Base-by-base conservation (phyloP, 345 rosid genomes). In the Ceriops zippeliana region DNA sequence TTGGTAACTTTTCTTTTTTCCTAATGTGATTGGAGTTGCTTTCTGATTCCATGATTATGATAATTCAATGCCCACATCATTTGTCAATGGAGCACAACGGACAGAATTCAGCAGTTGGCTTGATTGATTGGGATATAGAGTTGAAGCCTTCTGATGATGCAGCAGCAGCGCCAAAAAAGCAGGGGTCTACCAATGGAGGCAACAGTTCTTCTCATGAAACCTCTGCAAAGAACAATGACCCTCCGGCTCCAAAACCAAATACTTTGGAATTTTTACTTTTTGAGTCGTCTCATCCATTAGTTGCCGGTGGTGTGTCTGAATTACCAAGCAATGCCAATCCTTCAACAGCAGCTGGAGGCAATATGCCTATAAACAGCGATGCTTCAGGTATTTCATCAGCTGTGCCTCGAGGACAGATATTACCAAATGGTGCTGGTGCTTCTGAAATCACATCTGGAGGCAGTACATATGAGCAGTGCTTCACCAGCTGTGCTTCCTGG, bases 201-300 rank as follows among this genome's bases (percentile, higher is more conserved):
- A 79, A 65, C 67, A 63, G 62, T 73, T 62, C 73, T n/a, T 75
- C 84, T 5, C 60, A 34, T 53, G 84, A 70, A 30, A 35, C 81
- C 28, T 32, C 76, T 28, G 53, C 62, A 20, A 68, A 83, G 62
- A 66, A 76, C 68, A 81, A 70, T 75, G 56, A 30, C 5, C 63
- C 71, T 21, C 71, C 65, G 6, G 70, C 66, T 5, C 82, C 89
- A 75, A 76, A 66, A 52, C 79, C 78, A 58, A 85, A 76, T 75
- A 80, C 86, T 58, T 72, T 88, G 76, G 90, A 91, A 69, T 80
- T 74, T 77, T 80, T 91, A 71, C 73, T 91, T 52, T 73, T 79
- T 46, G 93, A 86, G 59, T 61, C 80, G 68, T 79, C 89, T 5
- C 70, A 30, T 73, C 84, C 91, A 7, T 28, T 82, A 64, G 63